Percentiles rank a stretch among this genome's conserved stretches.
Evolutionary conservation across 2,329 filamentous ascomycete species (phyloP).

Genomic region (Tolypocladium nubicola): DNA sequence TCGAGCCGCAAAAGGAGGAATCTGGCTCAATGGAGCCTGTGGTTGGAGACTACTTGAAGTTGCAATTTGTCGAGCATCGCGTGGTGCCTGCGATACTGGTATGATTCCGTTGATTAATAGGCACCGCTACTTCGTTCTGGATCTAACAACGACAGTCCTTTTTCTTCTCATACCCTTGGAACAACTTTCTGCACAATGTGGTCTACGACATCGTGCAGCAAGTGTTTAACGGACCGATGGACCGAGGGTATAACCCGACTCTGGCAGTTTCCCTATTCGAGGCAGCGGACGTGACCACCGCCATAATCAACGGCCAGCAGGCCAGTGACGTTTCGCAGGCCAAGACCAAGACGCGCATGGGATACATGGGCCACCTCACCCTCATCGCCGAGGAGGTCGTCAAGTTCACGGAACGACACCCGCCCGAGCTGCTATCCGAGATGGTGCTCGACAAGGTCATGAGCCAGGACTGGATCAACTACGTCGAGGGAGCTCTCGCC

Average conservation of each 20-base stretch:
- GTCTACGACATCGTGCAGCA: conserved; percentile 99
- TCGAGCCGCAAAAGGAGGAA: conserved; percentile 7
- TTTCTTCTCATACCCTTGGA: conserved; percentile 98
- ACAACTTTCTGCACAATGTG: conserved; percentile 98
- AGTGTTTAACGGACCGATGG: conserved; percentile 97
- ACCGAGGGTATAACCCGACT: conserved; percentile 82
- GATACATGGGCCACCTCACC: conserved; percentile 97
- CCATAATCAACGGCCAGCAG: conserved; percentile 84
- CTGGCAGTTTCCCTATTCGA: conserved; percentile 91
- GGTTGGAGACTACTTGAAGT: conserved; percentile 89
- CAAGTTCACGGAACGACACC: conserved; percentile 92
- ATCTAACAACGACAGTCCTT: conserved; percentile 53
- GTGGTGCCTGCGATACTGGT: conserved; percentile 95
- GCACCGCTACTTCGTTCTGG: neutral
- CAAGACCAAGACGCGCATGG: conserved; percentile 79
- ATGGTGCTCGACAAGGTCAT: conserved; percentile 80
- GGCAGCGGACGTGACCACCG: conserved; percentile 76
- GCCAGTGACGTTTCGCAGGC: conserved; percentile 78
- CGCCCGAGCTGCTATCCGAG: conserved; percentile 76
- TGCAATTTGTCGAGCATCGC: conserved; percentile 87
- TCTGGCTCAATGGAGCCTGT: conserved; percentile 46
- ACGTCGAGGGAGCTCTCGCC: conserved; percentile 84
- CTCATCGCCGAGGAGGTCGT: conserved; percentile 97
- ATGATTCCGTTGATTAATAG: conserved; percentile 24
- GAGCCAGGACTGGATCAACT: conserved; percentile 84